Evolutionary conservation across 1,284 basidiomycete species (phyloP).

Genomic region (Cystobasidium sp.): DNA sequence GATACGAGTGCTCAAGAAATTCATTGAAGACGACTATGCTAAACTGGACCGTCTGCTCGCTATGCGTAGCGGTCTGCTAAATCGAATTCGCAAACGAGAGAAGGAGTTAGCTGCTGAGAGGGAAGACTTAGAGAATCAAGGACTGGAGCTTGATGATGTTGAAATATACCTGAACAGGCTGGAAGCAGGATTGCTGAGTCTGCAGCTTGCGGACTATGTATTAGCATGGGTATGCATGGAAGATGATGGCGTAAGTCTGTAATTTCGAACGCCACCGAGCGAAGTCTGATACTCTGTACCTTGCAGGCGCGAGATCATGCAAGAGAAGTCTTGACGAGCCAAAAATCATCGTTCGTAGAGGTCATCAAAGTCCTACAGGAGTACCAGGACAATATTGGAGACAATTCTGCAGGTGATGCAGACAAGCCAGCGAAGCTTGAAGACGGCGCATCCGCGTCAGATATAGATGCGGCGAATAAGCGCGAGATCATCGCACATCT

Average conservation of each 20-base stretch:
- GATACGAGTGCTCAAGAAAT: slow-evolving; percentile 85
- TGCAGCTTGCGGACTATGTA: slow-evolving; percentile 91
- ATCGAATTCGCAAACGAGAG: slow-evolving; percentile 63
- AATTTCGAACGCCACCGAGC: slow-evolving; percentile 12
- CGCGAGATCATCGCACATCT: slow-evolving; percentile 71
- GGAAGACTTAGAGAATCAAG: slow-evolving; percentile 63
- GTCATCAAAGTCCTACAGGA: slow-evolving; percentile 68
- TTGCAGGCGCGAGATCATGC: slow-evolving; percentile 74
- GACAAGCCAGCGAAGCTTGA: not conserved
- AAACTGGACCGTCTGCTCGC: slow-evolving; percentile 92
- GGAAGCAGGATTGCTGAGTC: slow-evolving; percentile 81
- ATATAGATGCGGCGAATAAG: slow-evolving; percentile 62
- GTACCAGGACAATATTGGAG: slow-evolving; percentile 74
- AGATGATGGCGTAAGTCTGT: slow-evolving; percentile 82
- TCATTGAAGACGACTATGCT: slow-evolving; percentile 87
- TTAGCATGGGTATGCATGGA: slow-evolving; percentile 96
- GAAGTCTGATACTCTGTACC: not conserved
- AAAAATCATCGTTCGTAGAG: slow-evolving; percentile 68
- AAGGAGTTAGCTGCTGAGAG: slow-evolving; percentile 59
- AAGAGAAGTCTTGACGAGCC: slow-evolving; percentile 73
- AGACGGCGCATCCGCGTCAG: slow-evolving; percentile 37
- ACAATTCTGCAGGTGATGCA: slow-evolving; percentile 58
- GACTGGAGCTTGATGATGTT: slow-evolving; percentile 71
- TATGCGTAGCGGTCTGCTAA: slow-evolving; percentile 71
- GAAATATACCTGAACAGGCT: slow-evolving; percentile 80